A percentile compares a stretch with the other conserved stretches of the same genome.
These are phyloP conservation scores for Beta corolliflora DNA, from an alignment of 179 eudicot species.

Conservation along the genomic window DNA sequence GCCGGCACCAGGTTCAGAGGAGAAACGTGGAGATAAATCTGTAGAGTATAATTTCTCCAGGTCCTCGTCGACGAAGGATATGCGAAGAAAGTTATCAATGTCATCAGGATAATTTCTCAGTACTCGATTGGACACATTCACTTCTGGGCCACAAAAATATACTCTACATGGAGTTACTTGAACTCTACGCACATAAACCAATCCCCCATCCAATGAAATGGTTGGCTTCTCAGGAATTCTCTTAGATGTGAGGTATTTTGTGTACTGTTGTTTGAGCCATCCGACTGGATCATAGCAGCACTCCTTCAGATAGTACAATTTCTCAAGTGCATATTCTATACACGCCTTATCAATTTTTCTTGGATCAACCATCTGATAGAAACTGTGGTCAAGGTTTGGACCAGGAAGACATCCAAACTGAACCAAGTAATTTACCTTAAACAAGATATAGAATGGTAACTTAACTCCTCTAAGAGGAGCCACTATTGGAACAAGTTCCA, in stretches of 20 bases:
- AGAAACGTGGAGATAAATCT: slow-evolving; percentile 59
- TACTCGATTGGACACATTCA: slow-evolving; percentile 75
- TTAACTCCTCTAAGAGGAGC: slow-evolving; percentile 48
- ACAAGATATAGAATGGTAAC: slow-evolving; percentile 68
- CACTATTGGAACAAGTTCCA: slow-evolving; percentile 65
- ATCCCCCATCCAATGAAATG: slow-evolving; percentile 62
- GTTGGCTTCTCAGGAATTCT: slow-evolving; percentile 49
- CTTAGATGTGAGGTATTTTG: slow-evolving; percentile 34
- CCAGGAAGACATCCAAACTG: slow-evolving; percentile 83
- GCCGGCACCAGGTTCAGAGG: slow-evolving; percentile 29
- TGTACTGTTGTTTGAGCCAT: slow-evolving; percentile 63
- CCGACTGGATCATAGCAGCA: slow-evolving; percentile 77
- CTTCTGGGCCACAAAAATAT: slow-evolving; percentile 76
- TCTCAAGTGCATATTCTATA: slow-evolving; percentile 71
- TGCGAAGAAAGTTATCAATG: slow-evolving; percentile 79
- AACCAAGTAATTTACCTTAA: slow-evolving; percentile 67
- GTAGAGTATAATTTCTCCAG: slow-evolving; percentile 66
- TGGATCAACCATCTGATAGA: slow-evolving; percentile 75
- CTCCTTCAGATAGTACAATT: slow-evolving; percentile 51
- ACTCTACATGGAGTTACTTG: slow-evolving; percentile 82
- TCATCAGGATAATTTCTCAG: slow-evolving; percentile 51
- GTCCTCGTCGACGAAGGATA: slow-evolving; percentile 90
- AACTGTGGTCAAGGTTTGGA: slow-evolving; percentile 55
- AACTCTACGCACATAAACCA: slow-evolving; percentile 76
- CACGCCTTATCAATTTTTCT: slow-evolving; percentile 29